Conservation (phyloP, 2,329 filamentous ascomycete species). For the Curvularia eragrostidis region DNA sequence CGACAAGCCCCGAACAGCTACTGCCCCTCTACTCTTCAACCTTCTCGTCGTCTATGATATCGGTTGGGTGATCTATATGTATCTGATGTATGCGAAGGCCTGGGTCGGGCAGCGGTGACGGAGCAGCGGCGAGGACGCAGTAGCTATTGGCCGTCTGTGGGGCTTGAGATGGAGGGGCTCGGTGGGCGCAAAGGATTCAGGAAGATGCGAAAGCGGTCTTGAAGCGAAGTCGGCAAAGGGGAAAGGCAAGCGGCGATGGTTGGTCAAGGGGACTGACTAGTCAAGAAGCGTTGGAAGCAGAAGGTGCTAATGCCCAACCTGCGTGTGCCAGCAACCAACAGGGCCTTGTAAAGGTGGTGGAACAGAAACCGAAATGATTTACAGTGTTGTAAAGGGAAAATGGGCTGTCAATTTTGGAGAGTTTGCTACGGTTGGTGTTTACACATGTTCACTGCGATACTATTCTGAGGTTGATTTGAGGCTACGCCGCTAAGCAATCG, state of each 20-base stretch:
- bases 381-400: neutral
- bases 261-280: slow-evolving; percentile 7
- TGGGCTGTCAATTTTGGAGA: neutral
- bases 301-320: slow-evolving; percentile 7
- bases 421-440: slow-evolving; percentile 6
- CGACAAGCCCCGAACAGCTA: slow-evolving; percentile 18
- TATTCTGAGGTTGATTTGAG: slow-evolving; percentile 13
- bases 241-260: slow-evolving; percentile 5
- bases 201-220: neutral
- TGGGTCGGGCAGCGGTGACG: neutral
- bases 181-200: neutral
- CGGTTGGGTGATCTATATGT: neutral
- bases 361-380: neutral
- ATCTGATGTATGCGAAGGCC: slow-evolving; percentile 3
- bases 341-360: neutral
- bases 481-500: slow-evolving; percentile 16
- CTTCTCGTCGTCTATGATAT: neutral
- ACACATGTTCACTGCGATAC: slow-evolving; percentile 7
- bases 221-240: neutral
- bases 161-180: neutral
- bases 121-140: neutral
- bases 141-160: neutral
- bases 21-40: slow-evolving; percentile 17
- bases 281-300: slow-evolving; percentile 7
- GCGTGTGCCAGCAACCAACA: slow-evolving; percentile 10